These are phyloP conservation scores for Cystobasidium pallidum DNA, from an alignment of 1,284 basidiomycete species.

Conservation along the genomic window DNA sequence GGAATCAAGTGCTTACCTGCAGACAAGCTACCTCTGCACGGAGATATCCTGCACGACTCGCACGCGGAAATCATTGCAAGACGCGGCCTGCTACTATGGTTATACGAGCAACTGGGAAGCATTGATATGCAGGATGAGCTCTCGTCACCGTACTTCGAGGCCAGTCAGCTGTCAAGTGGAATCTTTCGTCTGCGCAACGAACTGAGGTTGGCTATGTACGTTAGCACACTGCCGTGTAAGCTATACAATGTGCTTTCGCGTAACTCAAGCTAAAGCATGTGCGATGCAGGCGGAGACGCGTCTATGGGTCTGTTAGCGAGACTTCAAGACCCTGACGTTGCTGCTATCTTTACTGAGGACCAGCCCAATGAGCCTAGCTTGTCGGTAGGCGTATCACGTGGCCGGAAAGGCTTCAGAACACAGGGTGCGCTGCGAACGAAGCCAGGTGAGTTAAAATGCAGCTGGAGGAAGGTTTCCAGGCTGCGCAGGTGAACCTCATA, in stretches of 20 bases:
- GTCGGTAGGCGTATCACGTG: slow-evolving; percentile 58
- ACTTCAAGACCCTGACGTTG: slow-evolving; percentile 70
- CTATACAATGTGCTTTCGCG: slow-evolving; percentile 19
- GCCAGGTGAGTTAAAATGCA: slow-evolving; percentile 62
- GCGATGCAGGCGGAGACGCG: slow-evolving; percentile 76
- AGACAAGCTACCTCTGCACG: slow-evolving; percentile 66
- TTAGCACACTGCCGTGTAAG: slow-evolving; percentile 87
- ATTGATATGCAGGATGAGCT: background rate
- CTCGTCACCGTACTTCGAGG: background rate
- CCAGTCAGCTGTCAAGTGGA: slow-evolving; percentile 47
- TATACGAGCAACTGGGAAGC: slow-evolving; percentile 69
- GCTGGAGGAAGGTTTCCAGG: background rate
- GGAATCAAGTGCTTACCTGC: slow-evolving; percentile 85
- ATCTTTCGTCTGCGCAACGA: slow-evolving; percentile 63
- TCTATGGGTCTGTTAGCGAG: slow-evolving; percentile 69
- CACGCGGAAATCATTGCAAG: slow-evolving; percentile 89
- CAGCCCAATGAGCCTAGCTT: slow-evolving; percentile 4
- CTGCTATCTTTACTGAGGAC: slow-evolving; percentile 66
- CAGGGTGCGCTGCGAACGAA: slow-evolving; percentile 81
- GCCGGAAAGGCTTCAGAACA: slow-evolving; percentile 74
- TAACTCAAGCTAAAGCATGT: background rate
- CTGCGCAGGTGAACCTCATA: background rate
- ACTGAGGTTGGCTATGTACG: slow-evolving; percentile 70
- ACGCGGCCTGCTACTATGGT: slow-evolving; percentile 77
- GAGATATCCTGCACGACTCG: slow-evolving; percentile 82